Conservation (phyloP, 192 early-diverging fungal species). For the Dimargaris verticillata region DNA sequence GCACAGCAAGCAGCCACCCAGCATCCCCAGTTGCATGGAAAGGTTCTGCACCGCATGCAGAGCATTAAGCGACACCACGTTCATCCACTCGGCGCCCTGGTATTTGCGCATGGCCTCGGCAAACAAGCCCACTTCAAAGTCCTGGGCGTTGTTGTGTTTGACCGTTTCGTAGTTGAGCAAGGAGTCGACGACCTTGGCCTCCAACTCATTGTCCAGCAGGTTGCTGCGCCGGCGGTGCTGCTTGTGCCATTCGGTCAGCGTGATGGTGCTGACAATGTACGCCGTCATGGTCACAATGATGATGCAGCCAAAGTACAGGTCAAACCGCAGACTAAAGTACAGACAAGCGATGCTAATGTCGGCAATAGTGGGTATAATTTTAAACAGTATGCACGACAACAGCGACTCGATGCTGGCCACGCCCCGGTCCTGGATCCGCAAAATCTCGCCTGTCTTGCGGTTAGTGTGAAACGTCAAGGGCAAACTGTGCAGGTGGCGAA, state of each 20-base stretch:
- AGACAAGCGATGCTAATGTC: constrained; percentile 75
- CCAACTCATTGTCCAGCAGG: constrained; percentile 69
- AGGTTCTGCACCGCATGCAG: constrained; percentile 78
- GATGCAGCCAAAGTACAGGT: constrained; percentile 63
- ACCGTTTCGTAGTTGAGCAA: constrained; percentile 98
- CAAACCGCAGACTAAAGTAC: constrained; percentile 47
- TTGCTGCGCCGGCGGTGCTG: constrained; percentile 67
- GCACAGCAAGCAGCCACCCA: constrained; percentile 64
- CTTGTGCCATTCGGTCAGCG: constrained; percentile 77
- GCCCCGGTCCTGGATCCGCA: constrained; percentile 60
- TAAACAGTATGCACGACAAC: constrained; percentile 70
- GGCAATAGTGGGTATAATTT: constrained; percentile 73
- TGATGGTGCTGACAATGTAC: constrained; percentile 68
- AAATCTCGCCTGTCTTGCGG: constrained; percentile 87
- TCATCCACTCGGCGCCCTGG: constrained; percentile 76
- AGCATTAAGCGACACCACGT: constrained; percentile 50
- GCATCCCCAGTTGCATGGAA: constrained; percentile 69
- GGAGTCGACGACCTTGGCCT: constrained; percentile 79
- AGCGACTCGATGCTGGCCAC: constrained; percentile 50
- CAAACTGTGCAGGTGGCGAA: constrained; percentile 74
- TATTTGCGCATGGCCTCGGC: constrained; percentile 55
- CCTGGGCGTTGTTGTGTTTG: constrained; percentile 89
- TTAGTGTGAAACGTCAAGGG: constrained; percentile 84
- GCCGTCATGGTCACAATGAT: constrained; percentile 73
- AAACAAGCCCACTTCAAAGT: constrained; percentile 70